Conservation (phyloP, 2,329 filamentous ascomycete genomes). For the Talaromyces verruculosus region DNA sequence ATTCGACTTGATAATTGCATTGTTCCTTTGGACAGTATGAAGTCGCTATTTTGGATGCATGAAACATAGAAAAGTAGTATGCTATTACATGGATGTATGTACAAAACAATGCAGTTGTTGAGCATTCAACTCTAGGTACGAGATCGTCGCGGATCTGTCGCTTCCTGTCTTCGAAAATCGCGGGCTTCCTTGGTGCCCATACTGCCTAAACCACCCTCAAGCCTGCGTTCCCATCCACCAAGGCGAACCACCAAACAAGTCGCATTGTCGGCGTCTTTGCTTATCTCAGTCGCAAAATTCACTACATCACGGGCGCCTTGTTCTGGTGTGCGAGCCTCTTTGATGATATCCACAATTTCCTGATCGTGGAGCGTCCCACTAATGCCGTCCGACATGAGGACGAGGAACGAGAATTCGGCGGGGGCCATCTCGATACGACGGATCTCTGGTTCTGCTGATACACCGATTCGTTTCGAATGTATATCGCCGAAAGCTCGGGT, state of each 20-base stretch:
- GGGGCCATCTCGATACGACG: slow-evolving; percentile 74
- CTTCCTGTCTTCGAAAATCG: slow-evolving; percentile 77
- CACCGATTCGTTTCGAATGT: slow-evolving; percentile 84
- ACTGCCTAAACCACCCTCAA: slow-evolving; percentile 82
- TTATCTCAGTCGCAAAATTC: slow-evolving; percentile 84
- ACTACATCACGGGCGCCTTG: slow-evolving; percentile 78
- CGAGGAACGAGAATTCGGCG: slow-evolving; percentile 84
- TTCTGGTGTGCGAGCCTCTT: slow-evolving; percentile 88
- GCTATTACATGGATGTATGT: background rate
- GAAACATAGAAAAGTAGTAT: background rate
- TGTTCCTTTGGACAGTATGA: background rate
- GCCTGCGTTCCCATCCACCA: slow-evolving; percentile 63
- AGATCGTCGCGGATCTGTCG: slow-evolving; percentile 73
- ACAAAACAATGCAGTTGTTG: background rate
- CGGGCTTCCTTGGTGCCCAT: slow-evolving; percentile 89
- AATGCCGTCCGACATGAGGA: slow-evolving; percentile 85
- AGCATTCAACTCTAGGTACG: slow-evolving; percentile 44
- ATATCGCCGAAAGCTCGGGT: slow-evolving; percentile 94
- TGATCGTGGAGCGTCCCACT: slow-evolving; percentile 84
- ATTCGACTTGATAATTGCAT: background rate
- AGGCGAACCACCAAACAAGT: slow-evolving; percentile 63
- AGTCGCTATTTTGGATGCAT: background rate
- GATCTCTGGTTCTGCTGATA: slow-evolving; percentile 90
- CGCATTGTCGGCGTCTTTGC: slow-evolving; percentile 62
- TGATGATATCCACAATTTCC: slow-evolving; percentile 93